Evolutionary conservation across 2,329 filamentous ascomycete genomes (phyloP), one percentile per base, ranked within the genome.

Genomic region (Fusarium vanettenii): DNA sequence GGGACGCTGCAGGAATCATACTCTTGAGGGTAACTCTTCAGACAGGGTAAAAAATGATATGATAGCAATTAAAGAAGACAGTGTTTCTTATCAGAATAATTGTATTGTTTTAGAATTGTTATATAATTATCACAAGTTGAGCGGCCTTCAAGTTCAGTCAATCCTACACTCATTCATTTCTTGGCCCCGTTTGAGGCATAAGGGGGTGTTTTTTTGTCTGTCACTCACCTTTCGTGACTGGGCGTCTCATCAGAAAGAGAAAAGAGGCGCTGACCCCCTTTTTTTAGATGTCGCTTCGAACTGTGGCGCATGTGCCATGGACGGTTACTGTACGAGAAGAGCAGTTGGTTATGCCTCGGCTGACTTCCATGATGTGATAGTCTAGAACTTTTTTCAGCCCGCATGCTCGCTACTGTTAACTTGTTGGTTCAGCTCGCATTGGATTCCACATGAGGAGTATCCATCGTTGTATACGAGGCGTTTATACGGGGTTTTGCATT

Each of bases 111-210:
- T 25, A 16, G 3, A 22, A 20, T 22, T 4, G 14, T 45, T 14
- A 29, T 45, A 45, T 35, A 22, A 45, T 45, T 22, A 9, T 22
- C 20, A 22, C 4, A 41, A 5, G 9, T 3, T 5, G n/a, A 20
- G 39, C 20, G 1, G 11, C 13, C 39, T 43, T 43, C 11, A 13
- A 45, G 41, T 6, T 41, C 39, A 41, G 6, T 43, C n/a, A 20
- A n/a, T n/a, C n/a, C n/a, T n/a, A n/a, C n/a, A n/a, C n/a, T 48
- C 43, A 48, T 43, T 31, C 37, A 31, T 20, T 13, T 60, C 25
- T 22, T 25, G n/a, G n/a, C 72, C 72, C 72, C 72, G 69, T 66
- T 74, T 75, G 20, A 75, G 57, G 65, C 33, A 74, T 74, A 67
- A 45, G 33, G 48, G 48, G 9, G 25, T n/a, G 48, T n/a, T 29